Base-by-base conservation (phyloP, 2,329 filamentous ascomycete genomes). In the Fusarium temperatum region DNA sequence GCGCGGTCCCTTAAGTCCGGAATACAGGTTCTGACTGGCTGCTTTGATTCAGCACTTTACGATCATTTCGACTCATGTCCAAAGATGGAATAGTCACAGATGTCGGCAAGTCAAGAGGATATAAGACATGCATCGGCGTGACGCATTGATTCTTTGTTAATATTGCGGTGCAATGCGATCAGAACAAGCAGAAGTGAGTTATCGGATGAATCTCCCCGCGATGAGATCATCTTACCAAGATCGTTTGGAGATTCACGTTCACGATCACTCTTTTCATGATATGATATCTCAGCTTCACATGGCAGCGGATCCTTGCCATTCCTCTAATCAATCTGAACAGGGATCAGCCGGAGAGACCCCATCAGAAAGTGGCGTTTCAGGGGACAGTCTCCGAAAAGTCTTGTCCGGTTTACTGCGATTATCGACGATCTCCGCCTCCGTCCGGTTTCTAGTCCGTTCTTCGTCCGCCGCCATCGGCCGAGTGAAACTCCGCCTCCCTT, bases 21-120 rank as follows among this genome's bases (percentile, higher is more conserved):
- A 35, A 50, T 48, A 28, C 51, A 28, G 8, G 14, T n/a, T n/a
- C 15, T 65, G 24, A 63, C 5, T 35, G 30, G 20, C 38, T 32
- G 42, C 14, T 35, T 39, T 13, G 44, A 39, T 54, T 55, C 48
- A 44, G 32, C 48, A 41, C 26, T 61, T 60, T 60, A n/a, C 12
- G 8, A 45, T 65, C 59, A 65, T 44, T 67, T 67, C 62, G 64
- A 67, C 50, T 67, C 64, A 67, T 67, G 12, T 1, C 53, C 35
- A n/a, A 24, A 41, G n/a, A 11, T 3, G n/a, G 64, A 22, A 44
- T 45, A 51, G 64, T 11, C 32, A 28, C 13, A 24, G 18, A 30
- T 12, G 8, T 41, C 24, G 24, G 20, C 51, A 11, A 10, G 51
- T 1, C 4, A 17, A 51, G 18, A 6, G n/a, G 15, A 26, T 50